Evolutionary conservation across 768 basidiomycete species (phyloP), one percentile per base, ranked within the genome.

Genomic region (Russula sp.): DNA sequence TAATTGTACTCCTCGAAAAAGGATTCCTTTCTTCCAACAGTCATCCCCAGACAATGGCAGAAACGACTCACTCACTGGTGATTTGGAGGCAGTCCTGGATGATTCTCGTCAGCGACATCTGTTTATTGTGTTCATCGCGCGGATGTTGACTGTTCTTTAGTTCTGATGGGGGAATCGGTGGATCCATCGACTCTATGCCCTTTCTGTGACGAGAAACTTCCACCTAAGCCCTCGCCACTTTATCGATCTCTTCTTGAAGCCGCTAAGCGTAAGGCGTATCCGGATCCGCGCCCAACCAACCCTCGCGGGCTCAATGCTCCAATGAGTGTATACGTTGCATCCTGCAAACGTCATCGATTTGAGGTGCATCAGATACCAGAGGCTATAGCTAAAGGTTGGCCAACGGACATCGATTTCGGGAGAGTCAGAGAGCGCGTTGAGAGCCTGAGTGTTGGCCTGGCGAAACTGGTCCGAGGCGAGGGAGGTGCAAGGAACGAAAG

Each of bases 321-420:
- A 0, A 70, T 81, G 52, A 74, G 80, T 0, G 73, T 78, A 10
- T 94, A 85, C 68, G 80, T 88, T 50, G 77, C 79, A 3, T 81
- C 88, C 0, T 94, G 91, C 69, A 86, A 88, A 68, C 80, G 89
- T 4, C 91, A 94, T 74, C 80, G 81, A 7, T 92, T 91, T 65
- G 91, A 94, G 73, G 82, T 78, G 20, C 75, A 85, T 59, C 82
- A 87, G 61, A 75, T 94, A 3, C 91, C 91, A 0, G 80, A 85
- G 64, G 91, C 91, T 4, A 77, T 84, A 55, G 71, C 73, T 39
- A 82, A 81, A 58, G 89, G 90, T 4, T 94, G 91, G 91, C 91
- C 91, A 0, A 85, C 83, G 67, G 70, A 70, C 5, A 89, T 94
- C 35, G 77, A 90, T 56, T 93, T 89, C 77, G 70, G 75, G 22